These are phyloP conservation scores for Daldinia loculata DNA, from an alignment of 495 filamentous ascomycete genomes.

Conservation along the genomic window DNA sequence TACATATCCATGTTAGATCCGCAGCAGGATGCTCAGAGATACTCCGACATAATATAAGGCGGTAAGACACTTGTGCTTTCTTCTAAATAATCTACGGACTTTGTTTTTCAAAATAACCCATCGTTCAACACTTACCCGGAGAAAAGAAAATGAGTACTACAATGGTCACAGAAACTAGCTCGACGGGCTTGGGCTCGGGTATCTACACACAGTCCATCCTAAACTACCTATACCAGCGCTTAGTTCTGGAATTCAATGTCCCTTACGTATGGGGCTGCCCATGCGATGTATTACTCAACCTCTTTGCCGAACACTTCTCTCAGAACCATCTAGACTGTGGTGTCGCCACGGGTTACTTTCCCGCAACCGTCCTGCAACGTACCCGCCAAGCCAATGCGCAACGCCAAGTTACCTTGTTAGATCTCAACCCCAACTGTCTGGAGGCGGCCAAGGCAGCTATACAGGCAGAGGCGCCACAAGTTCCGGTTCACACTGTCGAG, in stretches of 20 bases:
- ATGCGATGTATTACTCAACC: slow-evolving; percentile 45
- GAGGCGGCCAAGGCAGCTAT: slow-evolving; percentile 28
- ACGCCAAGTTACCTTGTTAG: slow-evolving; percentile 42
- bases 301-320: slow-evolving; percentile 49
- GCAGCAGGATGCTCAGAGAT: neutral
- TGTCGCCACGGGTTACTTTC: slow-evolving; percentile 52
- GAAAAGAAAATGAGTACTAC: neutral
- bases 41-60: neutral
- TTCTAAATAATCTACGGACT: neutral
- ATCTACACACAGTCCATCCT: neutral
- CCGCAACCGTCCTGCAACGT: slow-evolving; percentile 24
- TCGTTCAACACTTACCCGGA: neutral
- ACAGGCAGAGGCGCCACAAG: slow-evolving; percentile 1
- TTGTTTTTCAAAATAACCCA: neutral
- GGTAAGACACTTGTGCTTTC: neutral
- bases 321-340: slow-evolving; percentile 53
- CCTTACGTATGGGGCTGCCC: slow-evolving; percentile 48
- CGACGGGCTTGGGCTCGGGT: neutral
- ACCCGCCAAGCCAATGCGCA: slow-evolving; percentile 2
- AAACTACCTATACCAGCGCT: neutral
- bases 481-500: slow-evolving; percentile 22
- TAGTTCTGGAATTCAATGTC: slow-evolving; percentile 19
- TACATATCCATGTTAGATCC: neutral
- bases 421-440: slow-evolving; percentile 44
- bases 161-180: neutral